Percentiles rank a stretch among this genome's conserved stretches.
These are phyloP conservation scores for Malus fusca DNA, from an alignment of 306 rosid genomes.

Conservation along the genomic window DNA sequence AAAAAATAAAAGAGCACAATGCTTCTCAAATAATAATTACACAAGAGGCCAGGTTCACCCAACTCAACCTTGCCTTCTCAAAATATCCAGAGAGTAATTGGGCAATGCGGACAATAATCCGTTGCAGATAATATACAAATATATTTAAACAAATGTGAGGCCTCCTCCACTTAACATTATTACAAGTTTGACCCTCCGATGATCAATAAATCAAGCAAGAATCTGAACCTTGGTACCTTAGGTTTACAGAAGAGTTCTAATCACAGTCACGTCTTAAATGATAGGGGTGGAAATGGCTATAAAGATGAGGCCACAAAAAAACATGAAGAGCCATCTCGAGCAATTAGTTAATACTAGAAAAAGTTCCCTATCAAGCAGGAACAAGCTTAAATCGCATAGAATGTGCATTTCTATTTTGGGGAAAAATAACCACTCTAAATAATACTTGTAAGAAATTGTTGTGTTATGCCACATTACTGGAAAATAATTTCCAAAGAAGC, in stretches of 20 bases:
- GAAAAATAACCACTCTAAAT: not conserved
- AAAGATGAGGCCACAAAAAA: not conserved
- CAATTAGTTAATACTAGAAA: not conserved
- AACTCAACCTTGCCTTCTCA: not conserved
- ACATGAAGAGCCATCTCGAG: not conserved
- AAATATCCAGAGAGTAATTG: not conserved
- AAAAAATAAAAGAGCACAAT: not conserved
- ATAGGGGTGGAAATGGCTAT: not conserved
- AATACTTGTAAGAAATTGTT: not conserved
- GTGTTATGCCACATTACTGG: not conserved
- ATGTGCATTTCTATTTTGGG: not conserved
- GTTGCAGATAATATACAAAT: not conserved
- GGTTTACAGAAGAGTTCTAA: not conserved
- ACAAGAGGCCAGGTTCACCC: not conserved
- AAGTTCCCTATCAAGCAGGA: not conserved
- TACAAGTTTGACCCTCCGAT: not conserved
- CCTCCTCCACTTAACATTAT: not conserved
- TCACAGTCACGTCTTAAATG: not conserved
- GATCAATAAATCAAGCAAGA: not conserved
- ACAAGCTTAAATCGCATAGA: not conserved
- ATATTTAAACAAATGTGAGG: not conserved
- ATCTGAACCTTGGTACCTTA: not conserved
- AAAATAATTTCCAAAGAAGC: not conserved
- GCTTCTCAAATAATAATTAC: not conserved
- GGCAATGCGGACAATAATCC: not conserved